These are phyloP conservation scores for Kazachstania viticola DNA, from an alignment of 805 yeast species.

Conservation along the genomic window DNA sequence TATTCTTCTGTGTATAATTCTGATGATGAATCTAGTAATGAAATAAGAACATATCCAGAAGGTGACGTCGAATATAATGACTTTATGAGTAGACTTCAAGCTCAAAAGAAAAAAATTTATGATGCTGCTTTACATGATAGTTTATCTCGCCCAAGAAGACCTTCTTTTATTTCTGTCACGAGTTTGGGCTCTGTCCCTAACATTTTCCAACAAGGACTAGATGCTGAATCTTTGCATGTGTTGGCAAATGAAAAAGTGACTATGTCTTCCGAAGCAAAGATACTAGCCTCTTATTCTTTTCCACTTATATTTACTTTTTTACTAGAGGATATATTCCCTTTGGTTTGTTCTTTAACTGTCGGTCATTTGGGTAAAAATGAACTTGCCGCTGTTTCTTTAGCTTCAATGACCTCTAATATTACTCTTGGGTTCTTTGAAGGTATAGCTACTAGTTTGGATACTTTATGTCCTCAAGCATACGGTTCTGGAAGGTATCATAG, in stretches of 20 bases:
- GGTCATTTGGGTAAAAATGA: conserved; percentile 76
- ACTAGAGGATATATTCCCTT: conserved; percentile 61
- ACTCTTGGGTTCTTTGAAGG: conserved; percentile 77
- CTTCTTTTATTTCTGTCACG: conserved; percentile 21
- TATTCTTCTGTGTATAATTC: conserved; percentile 24
- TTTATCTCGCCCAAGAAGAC: conserved; percentile 10
- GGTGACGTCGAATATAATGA: conserved; percentile 23
- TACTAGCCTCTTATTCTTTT: conserved; percentile 29
- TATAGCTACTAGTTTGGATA: conserved; percentile 69
- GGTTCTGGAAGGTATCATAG: conserved; percentile 61
- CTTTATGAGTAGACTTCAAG: conserved; percentile 22
- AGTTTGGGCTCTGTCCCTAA: conserved; percentile 25
- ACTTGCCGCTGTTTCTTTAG: conserved; percentile 74
- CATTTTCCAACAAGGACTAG: conserved; percentile 20
- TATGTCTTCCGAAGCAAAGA: conserved; percentile 26
- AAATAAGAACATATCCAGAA: conserved; percentile 5
- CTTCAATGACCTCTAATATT: conserved; percentile 73
- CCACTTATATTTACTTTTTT: conserved; percentile 62
- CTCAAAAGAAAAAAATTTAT: conserved; percentile 11
- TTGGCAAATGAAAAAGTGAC: conserved; percentile 28
- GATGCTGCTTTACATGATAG: conserved; percentile 2
- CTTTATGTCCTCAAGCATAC: conserved; percentile 75
- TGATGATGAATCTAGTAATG: conserved; percentile 9
- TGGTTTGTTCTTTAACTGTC: conserved; percentile 71
- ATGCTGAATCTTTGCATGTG: conserved; percentile 15